phyloP scores from a whole-genome alignment of 2,329 filamentous ascomycete species.

The Pseudopyrenochaeta lycopersici region DNA sequence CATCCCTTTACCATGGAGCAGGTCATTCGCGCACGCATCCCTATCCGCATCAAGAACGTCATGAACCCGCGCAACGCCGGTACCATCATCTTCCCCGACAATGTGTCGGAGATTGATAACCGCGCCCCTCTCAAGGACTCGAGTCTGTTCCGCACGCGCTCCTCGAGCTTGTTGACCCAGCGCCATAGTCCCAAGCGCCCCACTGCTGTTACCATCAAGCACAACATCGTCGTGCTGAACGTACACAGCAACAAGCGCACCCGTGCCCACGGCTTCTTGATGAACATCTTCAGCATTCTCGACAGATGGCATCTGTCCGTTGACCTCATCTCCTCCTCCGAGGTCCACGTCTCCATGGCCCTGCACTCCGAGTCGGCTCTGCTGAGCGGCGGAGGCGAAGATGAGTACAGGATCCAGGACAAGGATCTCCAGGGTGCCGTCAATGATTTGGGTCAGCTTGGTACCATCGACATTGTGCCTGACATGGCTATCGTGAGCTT shows the following conservation, averaged over 20 bases:
- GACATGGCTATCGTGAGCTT: conserved; percentile 96
- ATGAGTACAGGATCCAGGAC: conserved; percentile 59
- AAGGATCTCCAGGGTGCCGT: conserved; percentile 62
- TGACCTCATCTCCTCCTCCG: conserved; percentile 93
- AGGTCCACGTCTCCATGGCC: conserved; percentile 97
- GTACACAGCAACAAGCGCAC: conserved; percentile 98
- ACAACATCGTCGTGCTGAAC: conserved; percentile 95
- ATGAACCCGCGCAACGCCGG: conserved; percentile 83
- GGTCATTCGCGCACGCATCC: conserved; percentile 77
- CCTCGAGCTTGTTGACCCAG: conserved; percentile 53
- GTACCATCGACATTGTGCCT: conserved; percentile 87
- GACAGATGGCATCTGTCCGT: conserved; percentile 88
- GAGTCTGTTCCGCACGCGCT: conserved; percentile 60
- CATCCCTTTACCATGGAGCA: conserved; percentile 99
- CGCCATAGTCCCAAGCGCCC: conserved; percentile 60
- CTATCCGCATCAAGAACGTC: conserved; percentile 90
- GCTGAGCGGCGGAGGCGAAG: conserved; percentile 55
- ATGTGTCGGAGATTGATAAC: conserved; percentile 62
- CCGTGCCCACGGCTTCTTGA: conserved; percentile 94
- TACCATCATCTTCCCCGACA: conserved; percentile 84
- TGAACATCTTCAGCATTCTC: conserved; percentile 89
- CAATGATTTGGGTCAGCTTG: conserved; percentile 78
- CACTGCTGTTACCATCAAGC: conserved; percentile 90
- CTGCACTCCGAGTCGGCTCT: conserved; percentile 79
- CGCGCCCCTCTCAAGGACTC: conserved; percentile 66